Base-by-base conservation (phyloP, 1,284 basidiomycete genomes). In the Entoloma clypeatum region DNA sequence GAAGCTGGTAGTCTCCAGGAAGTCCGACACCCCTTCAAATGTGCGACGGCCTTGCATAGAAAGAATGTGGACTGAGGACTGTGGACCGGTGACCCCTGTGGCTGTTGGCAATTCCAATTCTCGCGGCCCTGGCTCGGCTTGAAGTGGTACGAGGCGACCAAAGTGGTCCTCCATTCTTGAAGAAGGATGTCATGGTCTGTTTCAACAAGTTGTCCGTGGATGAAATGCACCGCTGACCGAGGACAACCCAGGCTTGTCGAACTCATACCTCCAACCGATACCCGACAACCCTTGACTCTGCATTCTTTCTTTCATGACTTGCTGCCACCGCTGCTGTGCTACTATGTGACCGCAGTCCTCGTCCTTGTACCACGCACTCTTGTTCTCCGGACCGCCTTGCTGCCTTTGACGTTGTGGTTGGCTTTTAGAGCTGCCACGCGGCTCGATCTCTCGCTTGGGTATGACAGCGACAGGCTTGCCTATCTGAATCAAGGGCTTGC, bases 271-370 rank as follows among this genome's bases (percentile, higher is more conserved):
- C 47, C 53, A 24, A 52, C 57, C 16, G 36, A 58, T 16, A 51
- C 53, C 32, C 57, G 67, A 31, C 49, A 53, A 16, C 59, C 68
- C 9, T 44, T 68, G 13, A 61, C 57, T 5, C 33, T 45, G 24
- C 39, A 57, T 17, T 54, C 61, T 1, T 62, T 68, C 42, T 31
- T 58, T 17, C 50, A 53, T 30, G 51, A 64, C 45, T 39, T 72
- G 34, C 44, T 69, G 7, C 70, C 69, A 4, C 61, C 69, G 2
- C 21, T 73, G 2, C 14, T 71, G 9, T 63, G 63, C 42, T 74
- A 74, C 55, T 72, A 72, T 56, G 48, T 54, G 9, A 63, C 65
- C 19, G 76, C 77, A 11, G 49, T 71, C 11, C 65, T 81, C 40
- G 69, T 71, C 2, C 56, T 74, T 14, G 51, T 65, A 4, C 71